Evolutionary conservation across 2,329 filamentous ascomycete species (phyloP).

Genomic region (Alternaria triticina): DNA sequence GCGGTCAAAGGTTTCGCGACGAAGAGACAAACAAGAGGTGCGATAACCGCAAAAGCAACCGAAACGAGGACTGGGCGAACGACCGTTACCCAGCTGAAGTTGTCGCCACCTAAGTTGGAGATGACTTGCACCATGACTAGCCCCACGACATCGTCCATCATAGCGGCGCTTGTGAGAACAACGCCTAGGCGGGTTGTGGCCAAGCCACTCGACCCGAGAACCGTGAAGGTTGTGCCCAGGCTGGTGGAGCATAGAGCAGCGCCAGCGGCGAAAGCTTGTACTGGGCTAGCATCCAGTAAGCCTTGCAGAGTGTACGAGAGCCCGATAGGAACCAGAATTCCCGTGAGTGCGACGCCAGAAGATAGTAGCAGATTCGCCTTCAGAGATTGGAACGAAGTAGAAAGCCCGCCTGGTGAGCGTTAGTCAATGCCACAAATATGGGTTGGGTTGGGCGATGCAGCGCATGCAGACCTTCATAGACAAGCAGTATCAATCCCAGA

Average conservation of each 20-base stretch:
- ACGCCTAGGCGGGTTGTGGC: conserved; percentile 62
- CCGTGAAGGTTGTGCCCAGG: conserved; percentile 72
- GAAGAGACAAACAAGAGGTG: conserved; percentile 58
- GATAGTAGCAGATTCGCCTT: conserved; percentile 68
- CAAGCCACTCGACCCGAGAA: conserved; percentile 67
- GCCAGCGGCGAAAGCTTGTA: conserved; percentile 75
- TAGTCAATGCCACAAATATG: conserved; percentile 1
- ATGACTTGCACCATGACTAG: conserved; percentile 80
- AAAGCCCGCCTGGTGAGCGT: conserved; percentile 61
- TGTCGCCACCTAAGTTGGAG: conserved; percentile 63
- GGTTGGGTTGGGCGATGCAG: neutral
- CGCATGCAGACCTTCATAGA: conserved; percentile 66
- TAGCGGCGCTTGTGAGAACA: conserved; percentile 74
- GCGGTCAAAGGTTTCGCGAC: conserved; percentile 53
- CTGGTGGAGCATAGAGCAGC: conserved; percentile 77
- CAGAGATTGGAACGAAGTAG: conserved; percentile 61
- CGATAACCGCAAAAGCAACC: conserved; percentile 58
- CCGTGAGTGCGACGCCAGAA: conserved; percentile 67
- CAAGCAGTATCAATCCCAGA: conserved; percentile 72
- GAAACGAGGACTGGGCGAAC: conserved; percentile 61
- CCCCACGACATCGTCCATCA: conserved; percentile 82
- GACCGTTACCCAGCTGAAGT: conserved; percentile 52
- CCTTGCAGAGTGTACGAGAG: conserved; percentile 67
- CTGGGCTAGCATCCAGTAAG: conserved; percentile 57
- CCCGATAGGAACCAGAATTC: conserved; percentile 68